Conservation (phyloP, 306 rosid genomes). For the Castanopsis chinensis region DNA sequence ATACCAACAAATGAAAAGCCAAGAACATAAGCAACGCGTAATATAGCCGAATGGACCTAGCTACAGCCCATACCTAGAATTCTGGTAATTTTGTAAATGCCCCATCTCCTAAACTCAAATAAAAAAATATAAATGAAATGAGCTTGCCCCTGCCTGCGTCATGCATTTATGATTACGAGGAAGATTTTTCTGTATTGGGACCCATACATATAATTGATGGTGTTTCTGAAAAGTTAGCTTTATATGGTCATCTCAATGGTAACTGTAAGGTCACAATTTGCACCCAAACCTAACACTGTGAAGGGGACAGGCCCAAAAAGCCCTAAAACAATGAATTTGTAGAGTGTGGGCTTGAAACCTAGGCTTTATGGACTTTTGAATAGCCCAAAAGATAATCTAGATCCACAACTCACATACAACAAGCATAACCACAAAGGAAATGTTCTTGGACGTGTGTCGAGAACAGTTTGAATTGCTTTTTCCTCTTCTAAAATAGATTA, state of each 20-base stretch:
- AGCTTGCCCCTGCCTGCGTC: not conserved
- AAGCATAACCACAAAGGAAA: too few relatives aligned
- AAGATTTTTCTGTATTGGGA: not conserved
- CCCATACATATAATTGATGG: not conserved
- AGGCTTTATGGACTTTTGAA: too few relatives aligned
- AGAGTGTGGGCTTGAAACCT: too few relatives aligned
- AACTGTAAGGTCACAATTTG: too few relatives aligned
- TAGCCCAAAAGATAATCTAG: too few relatives aligned
- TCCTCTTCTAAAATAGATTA: too few relatives aligned
- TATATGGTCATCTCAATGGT: not conserved
- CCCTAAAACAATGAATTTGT: too few relatives aligned
- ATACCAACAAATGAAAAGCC: not conserved
- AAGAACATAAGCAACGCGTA: not conserved
- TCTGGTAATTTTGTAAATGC: not conserved
- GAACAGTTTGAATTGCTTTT: too few relatives aligned
- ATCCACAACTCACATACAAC: too few relatives aligned
- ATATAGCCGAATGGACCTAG: not conserved
- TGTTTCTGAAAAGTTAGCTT: not conserved
- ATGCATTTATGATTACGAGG: not conserved
- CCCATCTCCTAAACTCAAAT: not conserved
- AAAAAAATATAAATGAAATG: not conserved
- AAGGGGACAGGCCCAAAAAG: too few relatives aligned
- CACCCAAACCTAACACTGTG: too few relatives aligned
- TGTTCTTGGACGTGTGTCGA: too few relatives aligned
- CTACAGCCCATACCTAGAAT: not conserved